A percentile compares a stretch with the other conserved stretches of the same genome.
phyloP scores from a whole-genome alignment of 2,329 filamentous ascomycete genomes.

The Periconia digitata region DNA sequence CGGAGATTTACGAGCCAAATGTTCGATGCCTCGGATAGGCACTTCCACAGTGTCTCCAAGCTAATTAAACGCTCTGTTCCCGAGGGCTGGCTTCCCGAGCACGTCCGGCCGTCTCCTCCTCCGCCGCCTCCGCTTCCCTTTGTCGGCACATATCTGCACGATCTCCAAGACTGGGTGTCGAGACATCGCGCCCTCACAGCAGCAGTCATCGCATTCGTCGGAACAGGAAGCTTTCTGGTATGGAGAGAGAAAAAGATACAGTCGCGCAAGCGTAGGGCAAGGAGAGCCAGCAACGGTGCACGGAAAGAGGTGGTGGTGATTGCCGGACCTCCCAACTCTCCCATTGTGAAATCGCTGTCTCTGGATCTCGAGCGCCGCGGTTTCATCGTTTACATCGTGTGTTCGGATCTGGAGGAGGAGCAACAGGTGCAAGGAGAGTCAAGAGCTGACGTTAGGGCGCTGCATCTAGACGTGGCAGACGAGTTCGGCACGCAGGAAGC shows the following conservation, averaged over 20 bases:
- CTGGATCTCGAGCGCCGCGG: conserved; percentile 87
- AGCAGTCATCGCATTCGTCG: conserved; percentile 68
- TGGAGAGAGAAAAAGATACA: conserved; percentile 63
- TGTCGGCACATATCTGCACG: conserved; percentile 53
- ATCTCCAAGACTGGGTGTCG: conserved; percentile 59
- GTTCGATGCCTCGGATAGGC: conserved; percentile 77
- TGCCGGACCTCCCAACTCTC: conserved; percentile 82
- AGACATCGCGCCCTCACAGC: conserved; percentile 74
- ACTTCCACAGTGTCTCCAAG: conserved; percentile 75
- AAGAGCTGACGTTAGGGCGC: conserved; percentile 77
- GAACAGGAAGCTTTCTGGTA: conserved; percentile 62
- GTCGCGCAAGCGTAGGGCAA: conserved; percentile 70
- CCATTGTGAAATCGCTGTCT: conserved; percentile 79
- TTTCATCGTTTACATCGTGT: conserved; percentile 91
- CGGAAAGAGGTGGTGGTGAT: conserved; percentile 85
- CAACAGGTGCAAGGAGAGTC: conserved; percentile 72
- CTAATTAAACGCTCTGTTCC: conserved; percentile 69
- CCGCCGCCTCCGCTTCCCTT: conserved; percentile 48
- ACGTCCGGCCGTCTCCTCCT: conserved; percentile 62
- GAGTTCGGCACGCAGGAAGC: conserved; percentile 68
- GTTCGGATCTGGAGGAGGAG: conserved; percentile 83
- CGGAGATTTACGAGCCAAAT: conserved; percentile 70
- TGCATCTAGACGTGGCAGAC: conserved; percentile 82
- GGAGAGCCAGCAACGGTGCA: conserved; percentile 77
- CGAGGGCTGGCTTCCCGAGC: conserved; percentile 72